Evolutionary conservation across 2,329 filamentous ascomycete genomes (phyloP).

Genomic region (Stachybotrys echinatus): DNA sequence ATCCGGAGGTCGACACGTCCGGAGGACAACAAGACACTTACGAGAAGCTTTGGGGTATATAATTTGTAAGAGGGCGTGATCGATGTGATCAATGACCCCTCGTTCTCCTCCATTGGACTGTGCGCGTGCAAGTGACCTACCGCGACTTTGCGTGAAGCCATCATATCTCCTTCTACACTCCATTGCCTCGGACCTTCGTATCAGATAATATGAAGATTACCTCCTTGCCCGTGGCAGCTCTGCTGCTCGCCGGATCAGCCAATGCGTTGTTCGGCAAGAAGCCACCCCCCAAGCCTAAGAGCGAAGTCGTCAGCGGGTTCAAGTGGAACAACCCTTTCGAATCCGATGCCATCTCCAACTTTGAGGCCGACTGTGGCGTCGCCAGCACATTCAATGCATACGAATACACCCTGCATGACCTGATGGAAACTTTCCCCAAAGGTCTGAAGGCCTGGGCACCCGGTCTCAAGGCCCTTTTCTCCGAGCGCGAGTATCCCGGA

Average conservation of each 20-base stretch:
- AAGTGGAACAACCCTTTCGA: slow-evolving; percentile 35
- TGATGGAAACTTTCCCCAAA: slow-evolving; percentile 27
- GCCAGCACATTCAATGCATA: slow-evolving; percentile 27
- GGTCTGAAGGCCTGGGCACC: slow-evolving; percentile 33
- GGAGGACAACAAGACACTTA: slow-evolving; percentile 17
- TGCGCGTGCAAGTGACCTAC: background rate
- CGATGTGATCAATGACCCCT: no score
- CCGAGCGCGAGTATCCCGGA: slow-evolving; percentile 40
- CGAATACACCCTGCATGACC: slow-evolving; percentile 39
- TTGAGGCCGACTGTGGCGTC: slow-evolving; percentile 27
- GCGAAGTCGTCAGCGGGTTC: slow-evolving; percentile 32
- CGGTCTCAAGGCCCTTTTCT: slow-evolving; percentile 35
- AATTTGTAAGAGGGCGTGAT: background rate
- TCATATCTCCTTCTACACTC: background rate
- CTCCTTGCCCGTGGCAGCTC: slow-evolving; percentile 5
- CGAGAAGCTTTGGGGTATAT: slow-evolving; percentile 3
- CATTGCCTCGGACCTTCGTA: background rate
- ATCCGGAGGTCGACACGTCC: slow-evolving; percentile 17
- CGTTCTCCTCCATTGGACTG: background rate
- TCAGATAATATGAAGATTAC: slow-evolving; percentile 17
- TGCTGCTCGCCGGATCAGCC: slow-evolving; percentile 10
- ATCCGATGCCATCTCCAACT: slow-evolving; percentile 18
- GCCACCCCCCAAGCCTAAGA: slow-evolving; percentile 19
- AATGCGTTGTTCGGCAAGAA: slow-evolving; percentile 20
- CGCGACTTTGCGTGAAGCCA: background rate